These are phyloP conservation scores for Scytalidium lignicola DNA, from an alignment of 2,329 filamentous ascomycete species.

Conservation along the genomic window DNA sequence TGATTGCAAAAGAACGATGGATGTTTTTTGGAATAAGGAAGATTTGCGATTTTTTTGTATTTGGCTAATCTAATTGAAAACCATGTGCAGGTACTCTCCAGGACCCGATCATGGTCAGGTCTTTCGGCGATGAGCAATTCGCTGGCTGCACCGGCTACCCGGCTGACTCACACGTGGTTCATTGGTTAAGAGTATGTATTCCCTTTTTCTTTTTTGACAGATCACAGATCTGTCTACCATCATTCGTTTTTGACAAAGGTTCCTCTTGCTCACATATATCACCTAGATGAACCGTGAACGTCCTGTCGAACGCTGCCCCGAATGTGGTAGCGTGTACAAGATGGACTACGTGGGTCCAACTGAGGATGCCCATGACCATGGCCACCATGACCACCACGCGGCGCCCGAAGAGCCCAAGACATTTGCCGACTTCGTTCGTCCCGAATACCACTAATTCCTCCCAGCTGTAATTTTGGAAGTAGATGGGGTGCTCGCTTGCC, in stretches of 20 bases:
- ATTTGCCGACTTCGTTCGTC: conserved; percentile 92
- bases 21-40: no score
- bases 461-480: not conserved
- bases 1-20: not conserved
- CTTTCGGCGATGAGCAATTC: conserved; percentile 93
- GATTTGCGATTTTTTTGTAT: no score
- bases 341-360: conserved; percentile 90
- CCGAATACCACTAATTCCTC: conserved; percentile 80
- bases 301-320: conserved; percentile 89
- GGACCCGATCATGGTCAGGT: conserved; percentile 85
- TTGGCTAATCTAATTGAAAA: no score
- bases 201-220: conserved; percentile 14
- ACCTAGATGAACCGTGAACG: conserved; percentile 78
- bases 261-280: not conserved
- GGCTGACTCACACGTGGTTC: conserved; percentile 83
- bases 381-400: conserved; percentile 50
- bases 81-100: conserved; percentile 67
- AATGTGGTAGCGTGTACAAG: conserved; percentile 96
- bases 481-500: not conserved
- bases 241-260: conserved; percentile 16
- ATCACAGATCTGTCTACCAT: conserved; percentile 28
- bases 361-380: conserved; percentile 65
- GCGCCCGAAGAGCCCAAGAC: conserved; percentile 82
- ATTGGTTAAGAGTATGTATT: conserved; percentile 78
- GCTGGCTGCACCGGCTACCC: conserved; percentile 93